These are phyloP conservation scores for Alisma plantagoaquatica DNA, from an alignment of 106 monocot species.

Conservation along the genomic window DNA sequence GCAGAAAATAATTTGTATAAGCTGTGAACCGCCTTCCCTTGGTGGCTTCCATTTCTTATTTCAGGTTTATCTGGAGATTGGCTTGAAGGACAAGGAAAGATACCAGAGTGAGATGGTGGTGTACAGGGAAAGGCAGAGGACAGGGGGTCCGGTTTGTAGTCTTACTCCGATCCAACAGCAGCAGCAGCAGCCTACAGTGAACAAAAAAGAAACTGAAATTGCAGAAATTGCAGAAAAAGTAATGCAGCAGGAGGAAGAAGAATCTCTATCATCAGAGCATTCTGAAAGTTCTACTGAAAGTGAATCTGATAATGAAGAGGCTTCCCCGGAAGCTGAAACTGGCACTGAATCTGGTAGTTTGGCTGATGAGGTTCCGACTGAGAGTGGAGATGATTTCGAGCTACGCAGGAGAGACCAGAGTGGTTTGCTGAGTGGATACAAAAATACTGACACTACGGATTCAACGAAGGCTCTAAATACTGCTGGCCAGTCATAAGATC, in stretches of 20 bases:
- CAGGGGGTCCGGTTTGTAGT: slow-evolving; percentile 30
- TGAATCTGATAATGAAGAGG: slow-evolving; percentile 32
- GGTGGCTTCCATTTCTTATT: no score
- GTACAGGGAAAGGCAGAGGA: slow-evolving; percentile 47
- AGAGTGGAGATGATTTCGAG: slow-evolving; percentile 51
- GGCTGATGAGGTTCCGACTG: slow-evolving; percentile 6
- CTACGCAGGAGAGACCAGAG: slow-evolving; percentile 31
- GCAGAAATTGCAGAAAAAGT: no score
- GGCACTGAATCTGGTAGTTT: slow-evolving; percentile 15
- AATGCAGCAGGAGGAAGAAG: slow-evolving; percentile 12
- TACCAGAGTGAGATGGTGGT: slow-evolving; percentile 67
- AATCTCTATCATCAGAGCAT: slow-evolving; percentile 12
- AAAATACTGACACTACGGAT: no score
- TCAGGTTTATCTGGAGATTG: slow-evolving; percentile 94
- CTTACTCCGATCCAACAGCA: slow-evolving; percentile 56
- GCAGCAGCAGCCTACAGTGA: slow-evolving; percentile 17
- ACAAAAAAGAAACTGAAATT: slow-evolving; percentile 2
- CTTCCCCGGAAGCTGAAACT: slow-evolving; percentile 19
- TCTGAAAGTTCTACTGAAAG: slow-evolving; percentile 22
- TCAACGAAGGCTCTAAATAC: no score
- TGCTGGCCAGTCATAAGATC: no score
- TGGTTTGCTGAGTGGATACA: no score
- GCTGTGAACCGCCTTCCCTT: not conserved
- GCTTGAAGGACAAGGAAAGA: slow-evolving; percentile 77
- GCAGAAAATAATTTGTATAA: not conserved